Base-by-base conservation (phyloP, 2,329 filamentous ascomycete species). In the Alternaria tenuissima region DNA sequence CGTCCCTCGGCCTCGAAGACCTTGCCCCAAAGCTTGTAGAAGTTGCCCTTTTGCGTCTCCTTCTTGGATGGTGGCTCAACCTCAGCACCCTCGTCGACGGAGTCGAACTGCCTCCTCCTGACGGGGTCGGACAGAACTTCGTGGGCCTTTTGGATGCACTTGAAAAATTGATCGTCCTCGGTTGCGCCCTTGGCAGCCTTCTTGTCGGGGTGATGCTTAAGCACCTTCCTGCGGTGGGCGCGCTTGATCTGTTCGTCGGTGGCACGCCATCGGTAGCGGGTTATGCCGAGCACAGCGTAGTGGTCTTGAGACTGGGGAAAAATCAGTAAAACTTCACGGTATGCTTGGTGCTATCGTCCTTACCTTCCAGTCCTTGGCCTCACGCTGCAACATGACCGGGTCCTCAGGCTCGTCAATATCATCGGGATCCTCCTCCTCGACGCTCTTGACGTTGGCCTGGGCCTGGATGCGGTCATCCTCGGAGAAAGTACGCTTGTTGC, bases 331-430 rank as follows among this genome's bases (percentile, higher is more conserved):
- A 16, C 1, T 38, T 0, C 16, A n/a, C 1, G 14, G 14, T 4
- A 38, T 38, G 16, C 16, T 7, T n/a, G 34, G 34, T n/a, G 36
- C 9, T 18, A 9, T 20, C 8, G 8, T n/a, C 12, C 52, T 68
- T 80, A 94, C 93, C 91, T 99, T 99, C 95, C 95, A 99, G 85
- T 99, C 95, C 85, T 99, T 99, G 76, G 95, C 94, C 78, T 98
- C 93, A 56, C 93, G 88, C 79, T 92, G 87, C 32, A 99, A 88
- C 88, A 98, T 91, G 83, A 96, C 87, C 57, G 93, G 90, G 77
- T 98, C 94, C 83, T 99, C 95, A 30, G 90, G 84, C 84, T 99
- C 95, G 81, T 92, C 96, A 80, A 96, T 93, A 63, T 98, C 94
- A 75, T 91, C 92, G 65, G 90, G 89, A 59, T 97, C 93, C 55